Conservation (phyloP, 139 green algal species). For the Chlamydomonas schloesseri region DNA sequence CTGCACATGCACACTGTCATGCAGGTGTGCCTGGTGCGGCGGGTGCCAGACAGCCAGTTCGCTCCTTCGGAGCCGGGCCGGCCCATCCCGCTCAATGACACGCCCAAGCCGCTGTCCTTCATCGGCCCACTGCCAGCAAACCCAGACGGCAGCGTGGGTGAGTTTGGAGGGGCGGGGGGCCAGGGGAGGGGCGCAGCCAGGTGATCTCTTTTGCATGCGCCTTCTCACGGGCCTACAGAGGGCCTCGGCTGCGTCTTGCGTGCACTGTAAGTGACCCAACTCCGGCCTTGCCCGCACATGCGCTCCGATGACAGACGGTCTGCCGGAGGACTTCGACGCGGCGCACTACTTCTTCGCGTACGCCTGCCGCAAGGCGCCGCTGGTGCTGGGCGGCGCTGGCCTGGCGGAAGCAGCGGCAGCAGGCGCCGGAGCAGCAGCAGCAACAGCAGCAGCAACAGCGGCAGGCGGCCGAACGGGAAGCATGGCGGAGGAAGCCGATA, state of each 20-base stretch:
- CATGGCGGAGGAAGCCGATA: too few relatives aligned
- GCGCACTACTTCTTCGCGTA: slow-evolving; percentile 45
- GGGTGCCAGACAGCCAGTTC: neutral
- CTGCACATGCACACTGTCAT: too few relatives aligned
- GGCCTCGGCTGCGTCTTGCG: too few relatives aligned
- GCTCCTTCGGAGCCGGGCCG: neutral
- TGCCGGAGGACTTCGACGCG: slow-evolving; percentile 22
- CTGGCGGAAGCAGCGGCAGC: neutral
- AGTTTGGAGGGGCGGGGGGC: neutral
- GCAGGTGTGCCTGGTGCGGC: slow-evolving; percentile 24
- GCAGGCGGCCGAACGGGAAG: too few relatives aligned
- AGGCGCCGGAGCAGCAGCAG: neutral
- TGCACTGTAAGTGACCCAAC: too few relatives aligned
- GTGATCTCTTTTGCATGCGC: too few relatives aligned
- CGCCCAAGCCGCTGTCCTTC: neutral
- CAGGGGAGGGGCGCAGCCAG: neutral
- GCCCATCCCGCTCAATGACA: slow-evolving; percentile 43
- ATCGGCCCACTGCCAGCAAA: slow-evolving; percentile 8
- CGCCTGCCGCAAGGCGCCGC: slow-evolving; percentile 23
- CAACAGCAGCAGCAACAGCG: too few relatives aligned
- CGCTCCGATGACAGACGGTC: slow-evolving; percentile 5
- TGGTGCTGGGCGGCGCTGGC: slow-evolving; percentile 8
- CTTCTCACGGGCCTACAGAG: too few relatives aligned
- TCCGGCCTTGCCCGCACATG: too few relatives aligned
- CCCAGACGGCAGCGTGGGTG: slow-evolving; percentile 27